Evolutionary conservation across 1,284 basidiomycete species (phyloP), one percentile per base, ranked within the genome.

Genomic region (Marasmius tenuissimus): DNA sequence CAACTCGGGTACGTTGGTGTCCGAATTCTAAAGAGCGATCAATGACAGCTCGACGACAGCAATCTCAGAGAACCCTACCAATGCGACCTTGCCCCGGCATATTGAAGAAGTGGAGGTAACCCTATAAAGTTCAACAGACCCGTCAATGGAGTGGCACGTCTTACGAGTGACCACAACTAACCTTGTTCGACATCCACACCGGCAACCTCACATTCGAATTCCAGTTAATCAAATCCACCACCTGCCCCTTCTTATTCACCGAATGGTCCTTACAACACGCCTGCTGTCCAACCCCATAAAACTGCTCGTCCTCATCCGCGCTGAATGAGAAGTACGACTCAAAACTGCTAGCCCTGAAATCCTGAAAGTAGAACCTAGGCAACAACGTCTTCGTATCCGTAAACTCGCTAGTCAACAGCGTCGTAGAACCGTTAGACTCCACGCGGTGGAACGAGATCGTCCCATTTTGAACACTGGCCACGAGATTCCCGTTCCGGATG

Each of bases 161-260:
- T n/a, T 37, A 35, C 18, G 33, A 3, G 22, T 4, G 18, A 48
- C 18, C 34, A 39, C 20, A 49, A 55, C 52, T 22, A 53, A 55
- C 75, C 69, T 77, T 78, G 66, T 73, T 76, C 11, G 78, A 78
- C 75, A 78, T 78, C 61, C 75, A 77, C 51, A 79, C 68, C 14
- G 77, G 78, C 16, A 79, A 61, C 16, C 75, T 73, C n/a, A 78
- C 75, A 65, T 78, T 75, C 8, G 76, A 78, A 61, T 79, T 78
- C 63, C 70, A 78, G 57, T 78, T 78, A 45, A 78, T 70, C 39
- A 79, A 59, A 65, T 78, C 77, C n/a, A 78, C 69, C 6, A 76
- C 73, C 58, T 78, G 75, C 2, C 76, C 76, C 66, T 79, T 79
- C 69, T 79, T 78, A 63, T 78, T 80, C 7, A 80, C 74, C 1